A percentile compares a stretch with the other conserved stretches of the same genome.
Conservation (phyloP, 352 stramenopile genomes). For the Phytophthora sansomeana region DNA sequence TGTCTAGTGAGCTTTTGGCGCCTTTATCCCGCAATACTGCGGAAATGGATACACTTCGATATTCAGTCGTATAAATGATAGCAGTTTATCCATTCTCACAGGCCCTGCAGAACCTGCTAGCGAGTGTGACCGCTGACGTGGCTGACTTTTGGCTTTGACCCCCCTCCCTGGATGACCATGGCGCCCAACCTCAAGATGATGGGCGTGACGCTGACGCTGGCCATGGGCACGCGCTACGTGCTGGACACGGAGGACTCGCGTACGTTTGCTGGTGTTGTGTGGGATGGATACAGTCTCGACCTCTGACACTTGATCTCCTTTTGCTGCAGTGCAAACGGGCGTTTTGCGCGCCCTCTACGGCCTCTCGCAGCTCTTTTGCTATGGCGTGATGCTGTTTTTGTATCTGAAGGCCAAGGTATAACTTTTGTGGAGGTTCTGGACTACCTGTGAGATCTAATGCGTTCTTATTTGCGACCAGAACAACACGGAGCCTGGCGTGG, state of each 20-base stretch:
- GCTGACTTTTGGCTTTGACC: conserved; percentile 14
- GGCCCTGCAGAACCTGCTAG: too few relatives aligned
- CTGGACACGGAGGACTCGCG: conserved; percentile 69
- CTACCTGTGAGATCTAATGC: neutral
- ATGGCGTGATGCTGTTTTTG: conserved; percentile 60
- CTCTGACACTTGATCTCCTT: neutral
- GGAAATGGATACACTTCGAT: neutral
- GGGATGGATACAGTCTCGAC: too few relatives aligned
- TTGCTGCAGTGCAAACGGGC: conserved; percentile 58
- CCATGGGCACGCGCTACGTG: conserved; percentile 68
- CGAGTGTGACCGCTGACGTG: conserved; percentile 14
- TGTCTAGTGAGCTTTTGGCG: conserved; percentile 5
- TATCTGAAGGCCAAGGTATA: conserved; percentile 66
- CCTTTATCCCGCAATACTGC: conserved; percentile 3
- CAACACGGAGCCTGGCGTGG: conserved; percentile 76
- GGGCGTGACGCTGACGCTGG: conserved; percentile 70
- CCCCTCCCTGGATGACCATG: conserved; percentile 40
- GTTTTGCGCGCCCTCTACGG: conserved; percentile 64
- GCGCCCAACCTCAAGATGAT: conserved; percentile 86
- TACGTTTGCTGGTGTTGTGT: conserved; percentile 30
- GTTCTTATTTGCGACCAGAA: conserved; percentile 31
- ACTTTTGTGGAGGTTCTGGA: neutral
- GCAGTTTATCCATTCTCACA: too few relatives aligned
- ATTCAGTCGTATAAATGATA: neutral
- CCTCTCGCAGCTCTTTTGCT: conserved; percentile 76